Percentiles rank a stretch among this genome's conserved stretches.
phyloP scores from a whole-genome alignment of 2,329 filamentous ascomycete species.

The Cadophora malorum region DNA sequence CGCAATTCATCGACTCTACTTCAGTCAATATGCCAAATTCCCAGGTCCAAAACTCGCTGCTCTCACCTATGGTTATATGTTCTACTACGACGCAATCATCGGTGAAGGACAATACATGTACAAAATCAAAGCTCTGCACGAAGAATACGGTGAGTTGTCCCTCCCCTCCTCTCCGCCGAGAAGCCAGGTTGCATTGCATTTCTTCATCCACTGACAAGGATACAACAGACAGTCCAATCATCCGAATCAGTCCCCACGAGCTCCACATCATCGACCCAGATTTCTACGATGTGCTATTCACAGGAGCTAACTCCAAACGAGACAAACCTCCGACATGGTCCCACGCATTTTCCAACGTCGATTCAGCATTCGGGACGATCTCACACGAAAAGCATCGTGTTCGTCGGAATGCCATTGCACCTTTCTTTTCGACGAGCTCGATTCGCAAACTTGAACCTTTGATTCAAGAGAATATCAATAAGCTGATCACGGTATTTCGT shows the following conservation, averaged over 20 bases:
- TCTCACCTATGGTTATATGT: conserved; percentile 31
- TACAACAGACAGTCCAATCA: conserved; percentile 28
- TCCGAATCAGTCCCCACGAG: conserved; percentile 34
- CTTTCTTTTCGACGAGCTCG: conserved; percentile 33
- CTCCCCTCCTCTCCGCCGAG: background rate
- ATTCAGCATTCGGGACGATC: conserved; percentile 30
- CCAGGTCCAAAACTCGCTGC: conserved; percentile 45
- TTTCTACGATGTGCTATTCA: conserved; percentile 35
- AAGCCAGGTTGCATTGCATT: background rate
- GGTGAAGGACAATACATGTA: conserved; percentile 50
- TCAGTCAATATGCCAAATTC: conserved; percentile 31
- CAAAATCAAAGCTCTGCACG: conserved; percentile 52
- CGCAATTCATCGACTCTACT: conserved; percentile 29
- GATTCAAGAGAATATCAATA: conserved; percentile 25
- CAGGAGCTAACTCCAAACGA: conserved; percentile 35
- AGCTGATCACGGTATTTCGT: conserved; percentile 27
- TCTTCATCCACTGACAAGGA: background rate
- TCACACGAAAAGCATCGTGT: conserved; percentile 31
- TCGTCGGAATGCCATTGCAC: conserved; percentile 30
- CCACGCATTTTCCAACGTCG: conserved; percentile 21
- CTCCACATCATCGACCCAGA: conserved; percentile 34
- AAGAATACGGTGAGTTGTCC: conserved; percentile 46
- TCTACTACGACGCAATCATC: conserved; percentile 51
- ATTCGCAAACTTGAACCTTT: conserved; percentile 31
- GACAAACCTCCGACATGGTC: conserved; percentile 33